Base-by-base conservation (phyloP, 257 asterid species). In the Plectranthus barbatus region DNA sequence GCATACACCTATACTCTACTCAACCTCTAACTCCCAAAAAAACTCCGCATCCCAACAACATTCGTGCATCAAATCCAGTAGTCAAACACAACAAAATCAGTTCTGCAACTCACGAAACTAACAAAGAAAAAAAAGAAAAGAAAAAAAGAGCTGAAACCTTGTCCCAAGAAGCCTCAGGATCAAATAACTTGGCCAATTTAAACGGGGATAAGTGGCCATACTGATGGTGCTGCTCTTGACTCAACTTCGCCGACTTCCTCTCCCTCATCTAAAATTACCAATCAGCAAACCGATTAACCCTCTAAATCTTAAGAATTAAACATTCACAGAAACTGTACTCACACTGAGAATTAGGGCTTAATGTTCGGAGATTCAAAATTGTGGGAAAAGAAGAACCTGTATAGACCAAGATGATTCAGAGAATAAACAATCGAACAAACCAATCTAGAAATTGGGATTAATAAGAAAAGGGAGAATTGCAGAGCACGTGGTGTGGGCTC, bases 141-240 rank as follows among this genome's bases (percentile, higher is more conserved):
- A n/a, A n/a, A n/a, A n/a, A n/a, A n/a, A n/a, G n/a, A n/a, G n/a
- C n/a, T n/a, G n/a, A n/a, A n/a, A n/a, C 97, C 97, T 90, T 90
- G 70, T 90, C 97, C 86, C 86, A 81, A 0, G 83, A 81, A 55
- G 84, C 86, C 67, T 81, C 83, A 59, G 84, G 81, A 84, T 91
- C 98, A 69, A 91, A 77, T 46, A 88, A 73, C 76, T 86, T 86
- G 15, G 86, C 85, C 66, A 88, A 79, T 67, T 81, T 84, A 62
- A 82, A 86, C 14, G 92, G 84, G 23, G 95, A 76, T 39, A 83
- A 72, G 80, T 91, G 98, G 23, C 90, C 96, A 64, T 87, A 83
- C 80, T 75, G 92, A 64, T 86, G 83, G 62, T 81, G 79, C 21
- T 44, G 81, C 58, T 76, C 77, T 39, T 21, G 60, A 75, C 77